Evolutionary conservation across 2,329 filamentous ascomycete species (phyloP), one percentile per base, ranked within the genome.

Genomic region (Penicillium sp.): DNA sequence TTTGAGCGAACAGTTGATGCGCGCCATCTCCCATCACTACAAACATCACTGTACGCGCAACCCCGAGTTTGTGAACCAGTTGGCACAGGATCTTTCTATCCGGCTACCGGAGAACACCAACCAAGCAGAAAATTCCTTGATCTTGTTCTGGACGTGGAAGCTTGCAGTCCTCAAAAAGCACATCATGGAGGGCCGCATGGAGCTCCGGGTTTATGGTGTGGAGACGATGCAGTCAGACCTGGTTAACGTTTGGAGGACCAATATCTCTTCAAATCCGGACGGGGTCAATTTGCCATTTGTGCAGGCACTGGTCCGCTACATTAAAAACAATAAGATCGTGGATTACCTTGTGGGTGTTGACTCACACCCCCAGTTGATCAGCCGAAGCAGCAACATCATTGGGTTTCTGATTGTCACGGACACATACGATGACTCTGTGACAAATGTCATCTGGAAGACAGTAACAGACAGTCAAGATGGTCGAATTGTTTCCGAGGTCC

Each of bases 301-400:
- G 65, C 82, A 84, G 13, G 89, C 89, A 68, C 80, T 96, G 56
- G 87, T 91, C 5, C 81, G 85, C 26, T 89, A 91, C 65, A 80
- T 98, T 37, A 81, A 89, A 16, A 79, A 83, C 6, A 89, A 89
- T 42, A 87, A 88, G 56, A 81, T 98, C 28, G 85, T 96, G 26
- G 87, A 93, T 61, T 98, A 97, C 75, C 87, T 99, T 49, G 85
- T 97, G 55, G 92, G 94, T 1, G 88, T 94, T 14, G 93, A 93
- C 58, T 97, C 94, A 35, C 95, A 98, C 71, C 92, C 93, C 1
- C 93, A 97, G 71, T 87, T 98, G 56, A 95, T 96, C 22, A 83
- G 85, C 38, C 87, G 93, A 67, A 91, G 91, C 70, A 84, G 85
- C 43, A 96, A 97, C 65, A 90, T 98, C 56, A 82, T 97, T 52